These are phyloP conservation scores for Mycena floridula DNA, from an alignment of 768 basidiomycete species.

Conservation along the genomic window DNA sequence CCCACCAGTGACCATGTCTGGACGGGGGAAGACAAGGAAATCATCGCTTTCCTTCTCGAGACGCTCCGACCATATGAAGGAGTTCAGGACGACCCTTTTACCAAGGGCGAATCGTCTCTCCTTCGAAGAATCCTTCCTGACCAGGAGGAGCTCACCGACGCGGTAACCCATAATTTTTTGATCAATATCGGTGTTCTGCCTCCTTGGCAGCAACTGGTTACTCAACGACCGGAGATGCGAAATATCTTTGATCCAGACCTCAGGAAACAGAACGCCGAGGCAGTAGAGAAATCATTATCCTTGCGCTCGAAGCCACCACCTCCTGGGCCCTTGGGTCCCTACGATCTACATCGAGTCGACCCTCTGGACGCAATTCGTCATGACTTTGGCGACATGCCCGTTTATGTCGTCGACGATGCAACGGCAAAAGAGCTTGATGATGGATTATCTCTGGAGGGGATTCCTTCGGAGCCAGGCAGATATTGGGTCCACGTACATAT, in stretches of 20 bases:
- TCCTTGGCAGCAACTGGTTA: constrained; percentile 73
- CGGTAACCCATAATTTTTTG: constrained; percentile 42
- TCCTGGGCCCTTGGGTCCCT: constrained; percentile 39
- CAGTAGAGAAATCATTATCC: constrained; percentile 20
- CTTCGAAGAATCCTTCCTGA: constrained; percentile 48
- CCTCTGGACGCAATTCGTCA: constrained; percentile 67
- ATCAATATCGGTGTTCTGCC: constrained; percentile 68
- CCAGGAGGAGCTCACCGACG: constrained; percentile 21
- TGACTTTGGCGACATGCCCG: constrained; percentile 77
- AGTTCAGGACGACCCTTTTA: constrained; percentile 61
- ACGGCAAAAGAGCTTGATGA: constrained; percentile 88
- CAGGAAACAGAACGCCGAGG: constrained; percentile 5
- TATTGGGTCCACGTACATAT: constrained; percentile 89
- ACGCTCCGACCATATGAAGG: constrained; percentile 42
- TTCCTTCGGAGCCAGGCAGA: constrained; percentile 48
- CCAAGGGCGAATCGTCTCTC: constrained; percentile 43
- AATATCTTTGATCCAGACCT: constrained; percentile 13
- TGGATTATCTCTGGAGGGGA: constrained; percentile 78
- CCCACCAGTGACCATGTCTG: constrained; percentile 33
- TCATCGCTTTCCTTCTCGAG: constrained; percentile 53
- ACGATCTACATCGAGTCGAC: constrained; percentile 62
- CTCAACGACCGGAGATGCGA: constrained; percentile 28
- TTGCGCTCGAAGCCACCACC: constrained; percentile 13
- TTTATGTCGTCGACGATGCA: constrained; percentile 83
- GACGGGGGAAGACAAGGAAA: constrained; percentile 44